Base-by-base conservation (phyloP, 2,329 filamentous ascomycete genomes). In the Colletotrichum sp. region DNA sequence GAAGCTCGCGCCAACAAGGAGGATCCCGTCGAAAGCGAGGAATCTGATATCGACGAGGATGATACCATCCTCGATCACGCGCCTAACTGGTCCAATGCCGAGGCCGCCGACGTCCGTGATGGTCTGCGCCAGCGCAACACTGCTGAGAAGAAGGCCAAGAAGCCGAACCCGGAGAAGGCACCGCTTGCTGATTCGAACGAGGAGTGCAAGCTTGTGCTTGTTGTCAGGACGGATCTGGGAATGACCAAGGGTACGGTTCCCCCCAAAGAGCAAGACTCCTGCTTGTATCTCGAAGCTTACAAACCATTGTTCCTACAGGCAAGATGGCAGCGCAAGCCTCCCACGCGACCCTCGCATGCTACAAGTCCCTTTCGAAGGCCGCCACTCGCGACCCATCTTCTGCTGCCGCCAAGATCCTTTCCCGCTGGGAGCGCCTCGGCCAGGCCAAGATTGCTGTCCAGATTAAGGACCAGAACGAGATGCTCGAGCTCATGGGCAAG, bases 311-410 rank as follows among this genome's bases (percentile, higher is more conserved):
- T 32, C 18, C 28, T 64, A 61, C 78, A 98, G 96, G 96, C 81
- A 99, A 99, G 90, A 98, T 99, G 81, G 97, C 95, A 73, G 97
- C 97, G 9, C 97, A 99, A 86, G 96, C 95, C 86, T 95, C 94
- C 66, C 97, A 99, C 85, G 97, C 97, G n/a, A 98, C 96, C 4
- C 93, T 99, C 72, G 96, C 96, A 71, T 99, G 96, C 91, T 99
- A 98, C 92, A 99, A 98, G 87, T 88, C 93, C 75, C 92, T 98
- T 78, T 86, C 92, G 72, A 86, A 88, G 60, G 85, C 87, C 71
- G 87, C 91, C n/a, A 84, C 88, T 4, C 84, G 87, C 68, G 86
- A 89, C 68, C 86, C 90, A 55, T 84, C 87, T 48, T 89, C 89
- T 28, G 84, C 91, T 16, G 88, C 90, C 63, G 91, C 92, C 72